phyloP scores from a whole-genome alignment of 768 basidiomycete genomes.

The Mycena rosella region DNA sequence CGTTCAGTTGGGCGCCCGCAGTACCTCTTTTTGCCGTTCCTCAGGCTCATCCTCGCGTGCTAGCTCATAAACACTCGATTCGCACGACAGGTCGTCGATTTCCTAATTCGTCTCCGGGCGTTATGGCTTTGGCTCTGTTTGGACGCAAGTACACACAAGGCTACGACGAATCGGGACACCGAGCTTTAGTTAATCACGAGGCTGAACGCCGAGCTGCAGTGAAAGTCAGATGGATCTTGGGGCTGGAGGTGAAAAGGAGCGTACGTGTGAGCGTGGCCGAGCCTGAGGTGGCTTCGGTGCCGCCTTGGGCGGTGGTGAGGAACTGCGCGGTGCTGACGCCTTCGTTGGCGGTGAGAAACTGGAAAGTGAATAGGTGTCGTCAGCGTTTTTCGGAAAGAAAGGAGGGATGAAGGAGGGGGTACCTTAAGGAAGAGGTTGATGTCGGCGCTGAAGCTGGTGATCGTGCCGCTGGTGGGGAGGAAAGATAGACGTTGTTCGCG shows the following conservation, averaged over 20 bases:
- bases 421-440: slow-evolving; percentile 66
- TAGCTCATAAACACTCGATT: too few species aligned
- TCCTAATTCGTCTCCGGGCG: too few species aligned
- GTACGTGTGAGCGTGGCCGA: slow-evolving; percentile 67
- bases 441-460: slow-evolving; percentile 67
- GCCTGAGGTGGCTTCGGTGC: slow-evolving; percentile 74
- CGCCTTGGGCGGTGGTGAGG: slow-evolving; percentile 70
- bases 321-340: slow-evolving; percentile 65
- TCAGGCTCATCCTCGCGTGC: too few species aligned
- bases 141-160: too few species aligned
- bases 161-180: too few species aligned
- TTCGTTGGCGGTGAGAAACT: slow-evolving; percentile 66
- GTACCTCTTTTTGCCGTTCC: too few species aligned
- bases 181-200: slow-evolving; percentile 59
- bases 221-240: too few species aligned
- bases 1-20: too few species aligned
- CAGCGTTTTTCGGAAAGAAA: background rate
- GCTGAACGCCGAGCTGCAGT: slow-evolving; percentile 58
- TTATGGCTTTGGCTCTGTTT: too few species aligned
- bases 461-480: slow-evolving; percentile 52
- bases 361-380: background rate
- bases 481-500: slow-evolving; percentile 66
- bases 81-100: too few species aligned
- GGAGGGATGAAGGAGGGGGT: background rate
- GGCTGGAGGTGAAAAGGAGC: slow-evolving; percentile 39